Conservation (phyloP, 371 early-diverging fungal species). For the Haplosporangium sp. region DNA sequence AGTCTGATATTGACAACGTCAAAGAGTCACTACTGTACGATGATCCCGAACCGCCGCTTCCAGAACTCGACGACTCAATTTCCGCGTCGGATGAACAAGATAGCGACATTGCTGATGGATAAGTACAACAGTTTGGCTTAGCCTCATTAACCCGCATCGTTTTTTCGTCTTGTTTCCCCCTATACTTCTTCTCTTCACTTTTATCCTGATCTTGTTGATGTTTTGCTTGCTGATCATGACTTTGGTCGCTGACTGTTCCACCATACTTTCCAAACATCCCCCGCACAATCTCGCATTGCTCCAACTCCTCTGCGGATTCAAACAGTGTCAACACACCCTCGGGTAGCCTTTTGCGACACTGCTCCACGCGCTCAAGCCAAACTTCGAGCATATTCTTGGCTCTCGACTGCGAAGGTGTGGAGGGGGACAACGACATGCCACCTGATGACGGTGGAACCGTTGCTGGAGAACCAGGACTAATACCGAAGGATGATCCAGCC, state of each 20-base stretch:
- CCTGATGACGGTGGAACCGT: neutral
- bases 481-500: no score
- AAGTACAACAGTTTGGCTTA: no score
- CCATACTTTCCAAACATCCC: conserved; percentile 24
- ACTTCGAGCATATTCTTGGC: conserved; percentile 30
- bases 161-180: neutral
- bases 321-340: conserved; percentile 36
- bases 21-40: no score
- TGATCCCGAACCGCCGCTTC: no score
- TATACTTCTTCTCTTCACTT: neutral
- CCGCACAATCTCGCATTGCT: conserved; percentile 21
- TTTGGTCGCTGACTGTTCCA: neutral
- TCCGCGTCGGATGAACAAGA: no score
- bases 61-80: no score
- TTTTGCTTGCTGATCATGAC: neutral
- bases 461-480: conserved; percentile 1
- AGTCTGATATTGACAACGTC: no score
- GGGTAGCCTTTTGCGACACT: conserved; percentile 25
- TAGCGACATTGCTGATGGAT: no score
- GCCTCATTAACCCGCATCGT: no score
- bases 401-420: conserved; percentile 1
- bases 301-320: conserved; percentile 27
- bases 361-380: conserved; percentile 40
- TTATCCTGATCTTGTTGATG: neutral
- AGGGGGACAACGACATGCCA: neutral